Percentiles rank a stretch among this genome's conserved stretches.
phyloP scores from a whole-genome alignment of 805 yeast species.

The Zygosaccharomyces pseudorouxii region DNA sequence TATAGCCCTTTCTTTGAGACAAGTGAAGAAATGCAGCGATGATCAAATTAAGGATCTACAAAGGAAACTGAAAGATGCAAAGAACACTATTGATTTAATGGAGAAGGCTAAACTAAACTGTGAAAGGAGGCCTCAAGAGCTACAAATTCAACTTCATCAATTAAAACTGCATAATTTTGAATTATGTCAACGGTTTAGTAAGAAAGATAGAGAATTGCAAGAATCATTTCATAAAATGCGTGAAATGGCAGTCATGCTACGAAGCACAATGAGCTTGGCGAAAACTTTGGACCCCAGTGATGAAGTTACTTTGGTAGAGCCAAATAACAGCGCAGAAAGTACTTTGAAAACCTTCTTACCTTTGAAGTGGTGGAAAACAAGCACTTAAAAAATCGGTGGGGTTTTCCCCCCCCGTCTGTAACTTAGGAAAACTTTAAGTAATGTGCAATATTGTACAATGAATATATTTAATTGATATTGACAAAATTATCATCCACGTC shows the following conservation, averaged over 20 bases:
- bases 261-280: not conserved
- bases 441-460: not conserved
- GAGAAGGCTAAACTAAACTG: not conserved
- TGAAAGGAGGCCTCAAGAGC: not conserved
- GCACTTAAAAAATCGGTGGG: no score
- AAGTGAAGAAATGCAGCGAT: conserved; percentile 1
- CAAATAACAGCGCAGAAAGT: not conserved
- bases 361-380: not conserved
- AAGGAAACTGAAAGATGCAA: not conserved
- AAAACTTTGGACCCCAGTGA: not conserved
- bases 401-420: not conserved
- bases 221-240: not conserved
- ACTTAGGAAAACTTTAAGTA: not conserved
- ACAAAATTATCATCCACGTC: not conserved
- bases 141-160: not conserved
- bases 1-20: not conserved
- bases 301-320: not conserved
- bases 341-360: not conserved
- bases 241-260: conserved; percentile 1
- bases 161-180: not conserved
- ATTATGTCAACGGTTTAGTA: not conserved
- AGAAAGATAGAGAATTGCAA: not conserved
- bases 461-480: not conserved
- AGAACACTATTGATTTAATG: not conserved
- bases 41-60: not conserved